Base-by-base conservation (phyloP, 2,329 filamentous ascomycete genomes). In the Aureobasidium musti region DNA sequence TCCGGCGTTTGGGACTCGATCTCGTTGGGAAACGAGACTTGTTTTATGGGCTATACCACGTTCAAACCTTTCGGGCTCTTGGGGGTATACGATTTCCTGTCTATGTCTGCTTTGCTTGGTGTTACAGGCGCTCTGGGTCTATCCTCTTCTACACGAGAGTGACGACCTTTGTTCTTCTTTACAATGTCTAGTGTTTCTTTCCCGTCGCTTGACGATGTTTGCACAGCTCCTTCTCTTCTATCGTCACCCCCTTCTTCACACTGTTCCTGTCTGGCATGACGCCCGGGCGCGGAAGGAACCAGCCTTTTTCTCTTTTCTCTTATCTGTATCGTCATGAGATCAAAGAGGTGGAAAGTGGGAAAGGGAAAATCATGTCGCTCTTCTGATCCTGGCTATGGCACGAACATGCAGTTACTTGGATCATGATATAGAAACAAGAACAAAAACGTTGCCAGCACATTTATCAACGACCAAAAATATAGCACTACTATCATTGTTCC, bases 21-120 rank as follows among this genome's bases (percentile, higher is more conserved):
- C 43, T 39, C 41, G 33, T 11, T 26, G 43, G 43, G 41, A 17
- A 17, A 64, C 49, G 49, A 52, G 47, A n/a, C 23, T 64, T 53
- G 8, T 56, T 60, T 50, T 28, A 49, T 59, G 63, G 63, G 64
- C 43, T 66, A 66, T 66, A 66, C 64, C 64, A 66, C 61, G 61
- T 64, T 63, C 49, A 45, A 54, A 53, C 47, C 45, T 63, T 61
- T 61, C 30, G 45, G 59, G 59, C 45, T 63, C 8, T 52, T 52
- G 30, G 61, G 47, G 47, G 49, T 54, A 45, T 63, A 63, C 26
- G 59, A 63, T n/a, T 41, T 63, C 41, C 45, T 50, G 37, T 50
- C 7, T 3, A 17, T 63, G 10, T 41, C 39, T 63, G 43, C 43
- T 52, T 63, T 63, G 43, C 59, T 63, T 17, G 59, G 59, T 52